These are phyloP conservation scores for Aspergillus pseudotamarii DNA, from an alignment of 2,329 filamentous ascomycete species.

Conservation along the genomic window DNA sequence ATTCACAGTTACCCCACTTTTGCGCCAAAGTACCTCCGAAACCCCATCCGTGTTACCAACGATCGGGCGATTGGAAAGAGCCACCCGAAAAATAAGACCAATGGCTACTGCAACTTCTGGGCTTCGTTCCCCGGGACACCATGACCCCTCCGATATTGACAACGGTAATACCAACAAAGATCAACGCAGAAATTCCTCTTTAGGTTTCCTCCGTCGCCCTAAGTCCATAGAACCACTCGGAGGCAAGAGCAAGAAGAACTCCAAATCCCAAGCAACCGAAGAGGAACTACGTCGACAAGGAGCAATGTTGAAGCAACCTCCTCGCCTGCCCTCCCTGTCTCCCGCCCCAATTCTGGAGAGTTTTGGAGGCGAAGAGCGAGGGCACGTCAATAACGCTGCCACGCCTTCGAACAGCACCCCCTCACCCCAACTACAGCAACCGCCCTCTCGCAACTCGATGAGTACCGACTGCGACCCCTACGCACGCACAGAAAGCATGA, in stretches of 20 bases:
- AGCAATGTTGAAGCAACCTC: constrained; percentile 61
- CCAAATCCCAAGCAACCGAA: constrained; percentile 44
- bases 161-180: constrained; percentile 28
- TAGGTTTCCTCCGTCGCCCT: constrained; percentile 66
- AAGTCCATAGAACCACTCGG: constrained; percentile 66
- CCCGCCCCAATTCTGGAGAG: constrained; percentile 55
- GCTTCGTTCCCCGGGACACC: constrained; percentile 40
- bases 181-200: constrained; percentile 50
- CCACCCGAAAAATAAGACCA: constrained; percentile 15
- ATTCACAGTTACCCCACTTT: constrained; percentile 24
- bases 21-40: constrained; percentile 13
- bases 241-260: constrained; percentile 40
- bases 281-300: constrained; percentile 60
- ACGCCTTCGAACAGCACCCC: constrained; percentile 50
- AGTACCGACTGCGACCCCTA: constrained; percentile 69
- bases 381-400: constrained; percentile 64
- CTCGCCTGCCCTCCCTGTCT: constrained; percentile 53
- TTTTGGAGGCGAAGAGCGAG: constrained; percentile 64
- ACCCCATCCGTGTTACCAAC: constrained; percentile 22
- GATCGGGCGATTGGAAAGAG: constrained; percentile 20
- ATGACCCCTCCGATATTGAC: constrained; percentile 38
- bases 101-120: constrained; percentile 40
- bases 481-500: constrained; percentile 89
- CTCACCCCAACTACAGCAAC: constrained; percentile 27
- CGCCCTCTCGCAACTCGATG: constrained; percentile 26